Evolutionary conservation across 1,284 basidiomycete species (phyloP).

Genomic region (Marasmius sp.): DNA sequence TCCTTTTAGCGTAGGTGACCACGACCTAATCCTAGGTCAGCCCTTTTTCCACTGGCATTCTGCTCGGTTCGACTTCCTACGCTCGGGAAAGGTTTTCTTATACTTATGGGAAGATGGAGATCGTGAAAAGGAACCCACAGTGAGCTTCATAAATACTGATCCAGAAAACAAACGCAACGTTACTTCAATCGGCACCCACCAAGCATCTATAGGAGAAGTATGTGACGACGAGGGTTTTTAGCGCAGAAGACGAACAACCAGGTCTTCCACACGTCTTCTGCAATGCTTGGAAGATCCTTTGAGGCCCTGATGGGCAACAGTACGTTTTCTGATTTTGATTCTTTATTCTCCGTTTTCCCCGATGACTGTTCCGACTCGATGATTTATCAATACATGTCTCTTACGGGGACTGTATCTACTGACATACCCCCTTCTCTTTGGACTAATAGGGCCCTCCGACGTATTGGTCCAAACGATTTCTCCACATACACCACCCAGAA

Average conservation of each 20-base stretch:
- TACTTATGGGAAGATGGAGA: slow-evolving; percentile 20
- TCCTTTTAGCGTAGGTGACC: neutral
- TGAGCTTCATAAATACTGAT: slow-evolving; percentile 10
- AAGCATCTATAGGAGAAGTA: slow-evolving; percentile 9
- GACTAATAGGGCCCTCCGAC: neutral
- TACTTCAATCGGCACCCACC: neutral
- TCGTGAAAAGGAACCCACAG: neutral
- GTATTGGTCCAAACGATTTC: no score
- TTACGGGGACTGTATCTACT: neutral
- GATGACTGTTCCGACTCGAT: slow-evolving; percentile 18
- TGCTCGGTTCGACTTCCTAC: slow-evolving; percentile 17
- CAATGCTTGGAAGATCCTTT: slow-evolving; percentile 18
- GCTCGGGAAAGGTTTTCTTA: slow-evolving; percentile 11
- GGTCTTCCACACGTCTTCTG: slow-evolving; percentile 10
- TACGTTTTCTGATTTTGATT: slow-evolving; percentile 15
- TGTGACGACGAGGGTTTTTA: slow-evolving; percentile 16
- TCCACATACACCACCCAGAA: no score
- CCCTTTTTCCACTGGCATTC: slow-evolving; percentile 28
- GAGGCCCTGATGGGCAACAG: slow-evolving; percentile 14
- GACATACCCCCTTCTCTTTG: neutral
- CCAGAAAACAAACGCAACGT: slow-evolving; percentile 6
- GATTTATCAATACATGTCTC: neutral
- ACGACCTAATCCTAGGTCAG: slow-evolving; percentile 26
- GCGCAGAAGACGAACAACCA: slow-evolving; percentile 6
- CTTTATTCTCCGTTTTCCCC: slow-evolving; percentile 11